Base-by-base conservation (phyloP, 2,329 filamentous ascomycete genomes). In the Pseudogymnoascus sp. region DNA sequence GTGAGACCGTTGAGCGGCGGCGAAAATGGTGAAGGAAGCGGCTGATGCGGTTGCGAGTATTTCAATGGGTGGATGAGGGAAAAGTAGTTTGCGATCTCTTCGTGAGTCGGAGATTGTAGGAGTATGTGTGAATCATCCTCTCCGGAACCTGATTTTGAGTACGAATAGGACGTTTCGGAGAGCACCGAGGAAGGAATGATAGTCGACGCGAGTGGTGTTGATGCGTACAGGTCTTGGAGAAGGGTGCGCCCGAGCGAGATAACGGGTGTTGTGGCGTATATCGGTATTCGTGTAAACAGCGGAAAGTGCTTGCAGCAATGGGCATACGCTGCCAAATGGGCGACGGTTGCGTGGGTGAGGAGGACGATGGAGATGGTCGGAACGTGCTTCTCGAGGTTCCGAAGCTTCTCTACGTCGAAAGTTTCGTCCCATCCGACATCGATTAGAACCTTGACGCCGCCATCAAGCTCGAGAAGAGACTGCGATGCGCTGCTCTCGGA, bases 291-390 rank as follows among this genome's bases (percentile, higher is more conserved):
- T 8, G 87, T 88, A 75, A 99, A 99, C 53, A 90, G 81, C 50
- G 94, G 91, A 65, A 97, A 89, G 74, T 97, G 88, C 75, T 96
- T 96, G 85, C 94, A 97, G 78, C 92, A 97, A 74, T 97, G 92
- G 43, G 90, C 92, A 73, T 90, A 97, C 62, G 94, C 94, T 67
- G 90, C 93, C 61, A 99, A 83, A 76, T 99, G 94, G 59, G 90
- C 86, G 59, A 90, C 83, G 0, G 93, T 99, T 64, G 94, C 90
- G 74, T 99, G 94, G 1, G 94, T 99, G 66, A 99, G 82, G 39
- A 99, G 89, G 69, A 99, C 88, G 68, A 99, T 81, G 2, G 94
- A 97, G 43, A 99, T 82, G 0, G 93, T 96, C 20, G 93, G 90
- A 8, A 95, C 85, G 78, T 95, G 90, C 89, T 91, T 94, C 76